phyloP scores from a whole-genome alignment of 176 grass and related monocot species.

The Carex pumila region DNA sequence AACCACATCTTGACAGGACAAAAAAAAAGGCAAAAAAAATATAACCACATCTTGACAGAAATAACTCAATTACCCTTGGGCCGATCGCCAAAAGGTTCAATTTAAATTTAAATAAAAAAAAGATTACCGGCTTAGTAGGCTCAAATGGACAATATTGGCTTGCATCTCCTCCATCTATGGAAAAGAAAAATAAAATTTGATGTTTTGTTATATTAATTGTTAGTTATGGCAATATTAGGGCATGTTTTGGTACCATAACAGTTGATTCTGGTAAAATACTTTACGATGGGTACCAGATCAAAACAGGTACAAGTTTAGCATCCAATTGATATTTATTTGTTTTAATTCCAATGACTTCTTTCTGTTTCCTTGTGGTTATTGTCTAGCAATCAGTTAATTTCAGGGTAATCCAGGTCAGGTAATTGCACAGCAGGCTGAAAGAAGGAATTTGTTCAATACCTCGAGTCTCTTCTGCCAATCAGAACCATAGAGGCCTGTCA shows the following conservation, averaged over 20 bases:
- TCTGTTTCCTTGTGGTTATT: neutral
- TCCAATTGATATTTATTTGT: neutral
- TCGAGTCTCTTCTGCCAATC: conserved; percentile 92
- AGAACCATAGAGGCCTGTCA: conserved; percentile 70
- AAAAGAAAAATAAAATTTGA: conserved; percentile 19
- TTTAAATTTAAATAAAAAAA: neutral
- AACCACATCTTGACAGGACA: neutral
- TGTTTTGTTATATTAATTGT: neutral
- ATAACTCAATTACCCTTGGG: neutral
- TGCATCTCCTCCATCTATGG: conserved; percentile 81
- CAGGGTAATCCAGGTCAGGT: neutral
- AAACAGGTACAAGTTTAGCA: conserved; percentile 1
- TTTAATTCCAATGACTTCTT: neutral
- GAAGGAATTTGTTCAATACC: conserved; percentile 33
- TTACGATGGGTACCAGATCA: neutral
- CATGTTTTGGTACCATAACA: neutral
- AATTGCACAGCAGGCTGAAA: neutral
- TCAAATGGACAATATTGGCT: conserved; percentile 74
- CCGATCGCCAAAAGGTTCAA: neutral
- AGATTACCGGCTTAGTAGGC: conserved; percentile 68
- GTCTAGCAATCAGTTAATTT: neutral
- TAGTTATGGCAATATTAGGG: neutral
- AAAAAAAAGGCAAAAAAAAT: neutral
- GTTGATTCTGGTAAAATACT: neutral
- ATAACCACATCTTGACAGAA: neutral